A percentile compares a stretch with the other conserved stretches of the same genome.
Conservation (phyloP, 192 early-diverging fungal species). For the Funneliformis geosporum region DNA sequence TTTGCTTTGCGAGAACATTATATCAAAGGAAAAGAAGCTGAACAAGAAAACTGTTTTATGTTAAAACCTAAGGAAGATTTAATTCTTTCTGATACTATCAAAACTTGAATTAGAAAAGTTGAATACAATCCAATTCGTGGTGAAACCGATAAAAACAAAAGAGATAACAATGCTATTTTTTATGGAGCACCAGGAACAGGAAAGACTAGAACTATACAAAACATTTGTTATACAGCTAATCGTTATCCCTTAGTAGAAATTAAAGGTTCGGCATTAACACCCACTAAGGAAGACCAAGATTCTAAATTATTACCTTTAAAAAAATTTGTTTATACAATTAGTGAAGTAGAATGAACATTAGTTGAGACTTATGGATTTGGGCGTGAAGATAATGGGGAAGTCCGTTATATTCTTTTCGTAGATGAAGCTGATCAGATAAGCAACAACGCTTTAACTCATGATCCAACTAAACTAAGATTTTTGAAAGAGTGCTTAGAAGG, state of each 20-base stretch:
- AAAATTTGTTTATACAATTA: slow-evolving; percentile 11
- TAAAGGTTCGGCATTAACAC: slow-evolving; percentile 8
- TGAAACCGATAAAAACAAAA: background rate
- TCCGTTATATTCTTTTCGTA: slow-evolving; percentile 9
- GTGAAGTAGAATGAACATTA: slow-evolving; percentile 7
- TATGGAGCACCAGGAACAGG: slow-evolving; percentile 8
- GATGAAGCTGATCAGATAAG: slow-evolving; percentile 17
- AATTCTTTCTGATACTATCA: background rate
- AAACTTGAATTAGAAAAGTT: background rate
- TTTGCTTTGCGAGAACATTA: background rate
- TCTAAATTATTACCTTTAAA: background rate
- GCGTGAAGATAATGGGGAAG: background rate
- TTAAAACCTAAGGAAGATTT: background rate
- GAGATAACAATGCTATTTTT: slow-evolving; percentile 5
- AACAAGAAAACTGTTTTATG: background rate
- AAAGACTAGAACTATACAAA: background rate
- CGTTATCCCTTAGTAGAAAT: slow-evolving; percentile 1
- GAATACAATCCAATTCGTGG: background rate
- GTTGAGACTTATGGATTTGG: no score
- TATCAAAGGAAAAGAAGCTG: background rate
- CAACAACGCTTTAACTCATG: background rate
- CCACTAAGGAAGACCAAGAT: background rate
- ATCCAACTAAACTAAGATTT: background rate
- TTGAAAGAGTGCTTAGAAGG: slow-evolving; percentile 13
- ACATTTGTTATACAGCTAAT: background rate